These are phyloP conservation scores for Candida sojae DNA, from an alignment of 1,139 yeast genomes.

Conservation along the genomic window DNA sequence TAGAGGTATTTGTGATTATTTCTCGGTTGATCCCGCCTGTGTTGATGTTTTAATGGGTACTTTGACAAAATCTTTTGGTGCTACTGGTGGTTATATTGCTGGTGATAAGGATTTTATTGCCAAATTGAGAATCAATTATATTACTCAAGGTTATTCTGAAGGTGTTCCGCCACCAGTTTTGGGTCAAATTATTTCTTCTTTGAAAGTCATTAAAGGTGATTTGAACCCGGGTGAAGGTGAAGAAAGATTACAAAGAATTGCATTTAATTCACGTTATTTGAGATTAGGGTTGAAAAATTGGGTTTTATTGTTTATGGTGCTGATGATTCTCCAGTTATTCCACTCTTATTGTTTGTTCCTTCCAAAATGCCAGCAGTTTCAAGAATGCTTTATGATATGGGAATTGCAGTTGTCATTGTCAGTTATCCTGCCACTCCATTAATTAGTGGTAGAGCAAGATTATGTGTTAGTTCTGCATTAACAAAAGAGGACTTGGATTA, in stretches of 20 bases:
- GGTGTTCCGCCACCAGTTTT: conserved; percentile 88
- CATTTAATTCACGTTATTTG: conserved; percentile 91
- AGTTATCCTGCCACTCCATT: conserved; percentile 98
- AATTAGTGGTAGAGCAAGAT: conserved; percentile 84
- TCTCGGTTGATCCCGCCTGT: conserved; percentile 70
- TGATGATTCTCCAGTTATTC: conserved; percentile 96
- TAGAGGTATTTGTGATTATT: conserved; percentile 93
- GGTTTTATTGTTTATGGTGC: conserved; percentile 95
- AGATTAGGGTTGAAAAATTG: conserved; percentile 86
- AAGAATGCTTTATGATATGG: conserved; percentile 72
- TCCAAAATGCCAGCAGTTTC: conserved; percentile 94
- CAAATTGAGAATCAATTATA: conserved; percentile 68
- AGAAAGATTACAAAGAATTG: conserved; percentile 88
- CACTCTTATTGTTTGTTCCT: conserved; percentile 83
- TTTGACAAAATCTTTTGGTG: conserved; percentile 95
- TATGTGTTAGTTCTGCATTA: conserved; percentile 89
- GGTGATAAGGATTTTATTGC: conserved; percentile 70
- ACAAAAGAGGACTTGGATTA: conserved; percentile 93
- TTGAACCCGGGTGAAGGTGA: conserved; percentile 90
- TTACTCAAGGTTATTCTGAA: conserved; percentile 80
- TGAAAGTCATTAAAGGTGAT: conserved; percentile 77
- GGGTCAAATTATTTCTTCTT: conserved; percentile 81
- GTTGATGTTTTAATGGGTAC: conserved; percentile 97
- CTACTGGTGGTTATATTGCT: conserved; percentile 96
- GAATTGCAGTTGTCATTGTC: conserved; percentile 92